These are phyloP conservation scores for Cyanodermella asteris DNA, from an alignment of 2,329 filamentous ascomycete species.

Conservation along the genomic window DNA sequence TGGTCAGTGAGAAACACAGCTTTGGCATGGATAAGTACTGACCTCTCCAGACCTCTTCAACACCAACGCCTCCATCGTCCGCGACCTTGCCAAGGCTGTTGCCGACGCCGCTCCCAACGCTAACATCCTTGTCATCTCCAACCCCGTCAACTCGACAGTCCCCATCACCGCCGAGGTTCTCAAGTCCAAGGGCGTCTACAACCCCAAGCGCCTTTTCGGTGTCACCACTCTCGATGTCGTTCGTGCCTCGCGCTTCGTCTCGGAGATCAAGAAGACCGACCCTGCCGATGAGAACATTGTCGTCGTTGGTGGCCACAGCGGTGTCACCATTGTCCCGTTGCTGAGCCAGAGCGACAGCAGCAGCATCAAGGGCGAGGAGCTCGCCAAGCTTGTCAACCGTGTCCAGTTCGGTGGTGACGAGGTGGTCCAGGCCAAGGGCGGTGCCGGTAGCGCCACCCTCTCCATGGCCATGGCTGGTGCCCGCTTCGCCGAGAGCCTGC, in stretches of 20 bases:
- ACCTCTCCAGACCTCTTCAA: constrained; percentile 99
- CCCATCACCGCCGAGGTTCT: constrained; percentile 94
- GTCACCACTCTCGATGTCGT: constrained; percentile 98
- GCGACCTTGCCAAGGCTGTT: constrained; percentile 71
- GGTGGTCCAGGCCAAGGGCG: constrained; percentile 87
- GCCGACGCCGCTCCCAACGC: constrained; percentile 82
- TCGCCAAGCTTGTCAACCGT: constrained; percentile 76
- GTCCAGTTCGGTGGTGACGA: constrained; percentile 97
- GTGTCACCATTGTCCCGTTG: constrained; percentile 91
- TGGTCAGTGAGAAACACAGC: constrained; percentile 10
- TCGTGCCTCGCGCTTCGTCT: constrained; percentile 89
- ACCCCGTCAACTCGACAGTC: constrained; percentile 98
- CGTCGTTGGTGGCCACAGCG: constrained; percentile 91
- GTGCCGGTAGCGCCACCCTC: constrained; percentile 70
- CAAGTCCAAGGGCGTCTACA: constrained; percentile 80
- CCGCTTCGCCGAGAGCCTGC: constrained; percentile 85
- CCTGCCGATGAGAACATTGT: constrained; percentile 68
- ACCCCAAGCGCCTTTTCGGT: constrained; percentile 89
- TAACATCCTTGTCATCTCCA: constrained; percentile 91
- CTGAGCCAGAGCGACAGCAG: constrained; percentile 76
- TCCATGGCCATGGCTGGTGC: constrained; percentile 93
- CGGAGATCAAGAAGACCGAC: constrained; percentile 58
- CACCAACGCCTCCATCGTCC: constrained; percentile 96
- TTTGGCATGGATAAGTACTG: no score
- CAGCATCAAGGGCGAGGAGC: constrained; percentile 68